Percentiles rank a stretch among this genome's conserved stretches.
Evolutionary conservation across 345 rosid genomes (phyloP).

Genomic region (Ceriops zippeliana): DNA sequence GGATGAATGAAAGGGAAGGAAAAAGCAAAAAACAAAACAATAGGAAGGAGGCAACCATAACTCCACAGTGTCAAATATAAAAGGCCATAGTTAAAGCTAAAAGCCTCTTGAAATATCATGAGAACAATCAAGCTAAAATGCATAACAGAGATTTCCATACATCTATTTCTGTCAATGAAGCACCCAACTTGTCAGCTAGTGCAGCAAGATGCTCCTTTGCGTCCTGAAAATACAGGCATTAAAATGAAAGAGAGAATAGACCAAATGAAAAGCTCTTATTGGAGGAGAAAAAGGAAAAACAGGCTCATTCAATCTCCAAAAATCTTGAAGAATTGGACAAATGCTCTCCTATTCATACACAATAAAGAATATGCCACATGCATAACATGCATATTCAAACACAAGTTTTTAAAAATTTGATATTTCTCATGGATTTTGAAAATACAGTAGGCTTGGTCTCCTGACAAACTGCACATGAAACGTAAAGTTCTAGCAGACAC

Average conservation of each 20-base stretch:
- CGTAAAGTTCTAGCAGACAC: too few species aligned
- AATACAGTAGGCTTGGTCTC: too few species aligned
- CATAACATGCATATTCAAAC: not conserved
- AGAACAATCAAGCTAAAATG: constrained; percentile 22
- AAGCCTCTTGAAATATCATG: constrained; percentile 9
- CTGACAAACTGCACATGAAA: too few species aligned
- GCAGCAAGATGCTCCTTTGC: constrained; percentile 97
- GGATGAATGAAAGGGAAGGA: constrained; percentile 9
- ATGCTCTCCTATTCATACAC: too few species aligned
- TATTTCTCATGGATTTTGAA: too few species aligned
- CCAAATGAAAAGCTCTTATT: not conserved
- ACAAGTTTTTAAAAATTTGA: too few species aligned
- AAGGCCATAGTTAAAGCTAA: not conserved
- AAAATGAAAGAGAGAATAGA: not conserved
- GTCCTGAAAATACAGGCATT: constrained; percentile 50
- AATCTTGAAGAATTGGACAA: not conserved
- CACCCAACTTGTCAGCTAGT: constrained; percentile 86
- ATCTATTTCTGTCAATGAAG: constrained; percentile 82
- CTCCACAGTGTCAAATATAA: not conserved
- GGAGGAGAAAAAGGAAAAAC: not conserved
- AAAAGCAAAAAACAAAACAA: constrained; percentile 3
- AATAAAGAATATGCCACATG: not conserved
- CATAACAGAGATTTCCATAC: constrained; percentile 39
- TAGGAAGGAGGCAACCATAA: not conserved
- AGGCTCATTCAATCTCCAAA: not conserved